These are phyloP conservation scores for Alisma plantagoaquatica DNA, from an alignment of 106 monocot genomes.

Conservation along the genomic window DNA sequence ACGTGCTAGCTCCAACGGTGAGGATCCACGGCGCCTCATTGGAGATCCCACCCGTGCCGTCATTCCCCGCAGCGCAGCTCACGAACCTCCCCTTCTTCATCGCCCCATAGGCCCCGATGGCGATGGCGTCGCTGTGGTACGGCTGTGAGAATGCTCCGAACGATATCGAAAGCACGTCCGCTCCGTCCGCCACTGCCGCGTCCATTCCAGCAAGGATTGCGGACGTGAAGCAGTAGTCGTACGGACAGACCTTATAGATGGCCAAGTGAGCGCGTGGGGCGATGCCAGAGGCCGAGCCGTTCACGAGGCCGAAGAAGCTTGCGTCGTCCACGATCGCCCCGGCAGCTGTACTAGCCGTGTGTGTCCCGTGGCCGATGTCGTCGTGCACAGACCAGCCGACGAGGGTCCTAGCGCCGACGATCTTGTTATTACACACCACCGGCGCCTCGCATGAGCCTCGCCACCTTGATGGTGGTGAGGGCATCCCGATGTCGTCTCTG, in stretches of 20 bases:
- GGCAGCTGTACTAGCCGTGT: constrained; percentile 6
- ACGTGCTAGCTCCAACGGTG: too few relatives aligned
- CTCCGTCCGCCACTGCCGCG: constrained; percentile 1
- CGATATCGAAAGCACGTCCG: constrained; percentile 5
- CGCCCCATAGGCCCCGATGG: neutral
- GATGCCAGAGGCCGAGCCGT: constrained; percentile 1
- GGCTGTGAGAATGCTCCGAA: neutral
- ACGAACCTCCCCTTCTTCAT: neutral
- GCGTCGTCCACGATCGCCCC: neutral
- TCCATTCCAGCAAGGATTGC: neutral
- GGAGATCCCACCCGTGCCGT: too few relatives aligned
- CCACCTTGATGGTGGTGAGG: neutral
- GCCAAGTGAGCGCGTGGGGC: constrained; percentile 5
- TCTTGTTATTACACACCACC: neutral
- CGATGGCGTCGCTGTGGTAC: neutral
- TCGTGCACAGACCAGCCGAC: too few relatives aligned
- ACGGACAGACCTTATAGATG: neutral
- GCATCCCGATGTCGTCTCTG: neutral
- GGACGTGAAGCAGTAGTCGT: neutral
- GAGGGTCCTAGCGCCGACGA: neutral
- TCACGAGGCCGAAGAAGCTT: constrained; percentile 1
- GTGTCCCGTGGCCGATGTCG: constrained; percentile 3
- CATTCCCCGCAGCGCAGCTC: constrained; percentile 8
- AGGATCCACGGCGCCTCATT: too few relatives aligned
- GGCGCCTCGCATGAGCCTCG: neutral